These are phyloP conservation scores for Colletotrichum sp. DNA, from an alignment of 2,329 filamentous ascomycete genomes.

Conservation along the genomic window DNA sequence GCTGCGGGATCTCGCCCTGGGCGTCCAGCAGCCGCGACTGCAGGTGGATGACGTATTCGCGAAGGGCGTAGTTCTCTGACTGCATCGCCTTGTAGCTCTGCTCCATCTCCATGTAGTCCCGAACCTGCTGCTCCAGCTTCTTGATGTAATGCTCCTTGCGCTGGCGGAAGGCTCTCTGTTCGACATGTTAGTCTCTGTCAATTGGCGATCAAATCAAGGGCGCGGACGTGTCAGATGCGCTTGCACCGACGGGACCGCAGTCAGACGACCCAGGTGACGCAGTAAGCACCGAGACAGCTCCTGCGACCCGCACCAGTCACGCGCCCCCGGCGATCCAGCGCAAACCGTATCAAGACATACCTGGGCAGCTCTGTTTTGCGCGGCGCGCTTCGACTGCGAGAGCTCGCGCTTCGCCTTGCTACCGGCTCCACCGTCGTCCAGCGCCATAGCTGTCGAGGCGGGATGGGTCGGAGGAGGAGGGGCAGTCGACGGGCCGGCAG, in stretches of 20 bases:
- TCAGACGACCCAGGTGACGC: slow-evolving; percentile 5
- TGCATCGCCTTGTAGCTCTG: slow-evolving; percentile 81
- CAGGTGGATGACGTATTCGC: slow-evolving; percentile 90
- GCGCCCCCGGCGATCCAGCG: neutral
- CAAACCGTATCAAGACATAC: slow-evolving; percentile 50
- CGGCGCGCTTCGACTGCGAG: slow-evolving; percentile 93
- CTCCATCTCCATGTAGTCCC: slow-evolving; percentile 78
- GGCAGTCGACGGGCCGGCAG: slow-evolving; percentile 28
- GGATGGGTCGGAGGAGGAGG: slow-evolving; percentile 30
- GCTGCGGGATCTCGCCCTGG: slow-evolving; percentile 82
- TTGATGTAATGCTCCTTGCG: slow-evolving; percentile 98
- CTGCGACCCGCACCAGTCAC: neutral
- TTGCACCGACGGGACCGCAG: neutral
- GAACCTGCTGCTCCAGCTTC: slow-evolving; percentile 92
- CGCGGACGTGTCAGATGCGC: neutral
- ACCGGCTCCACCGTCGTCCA: slow-evolving; percentile 47
- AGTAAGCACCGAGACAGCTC: neutral
- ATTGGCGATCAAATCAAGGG: neutral
- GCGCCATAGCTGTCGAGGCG: slow-evolving; percentile 26
- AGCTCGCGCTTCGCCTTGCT: slow-evolving; percentile 88
- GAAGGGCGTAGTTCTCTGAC: slow-evolving; percentile 85
- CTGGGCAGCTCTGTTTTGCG: slow-evolving; percentile 96
- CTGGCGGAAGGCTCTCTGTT: slow-evolving; percentile 91
- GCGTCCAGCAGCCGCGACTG: slow-evolving; percentile 86
- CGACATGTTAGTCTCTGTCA: slow-evolving; percentile 24